These are phyloP conservation scores for Phytophthora pseudosyringae DNA, from an alignment of 352 stramenopile species.

Conservation along the genomic window DNA sequence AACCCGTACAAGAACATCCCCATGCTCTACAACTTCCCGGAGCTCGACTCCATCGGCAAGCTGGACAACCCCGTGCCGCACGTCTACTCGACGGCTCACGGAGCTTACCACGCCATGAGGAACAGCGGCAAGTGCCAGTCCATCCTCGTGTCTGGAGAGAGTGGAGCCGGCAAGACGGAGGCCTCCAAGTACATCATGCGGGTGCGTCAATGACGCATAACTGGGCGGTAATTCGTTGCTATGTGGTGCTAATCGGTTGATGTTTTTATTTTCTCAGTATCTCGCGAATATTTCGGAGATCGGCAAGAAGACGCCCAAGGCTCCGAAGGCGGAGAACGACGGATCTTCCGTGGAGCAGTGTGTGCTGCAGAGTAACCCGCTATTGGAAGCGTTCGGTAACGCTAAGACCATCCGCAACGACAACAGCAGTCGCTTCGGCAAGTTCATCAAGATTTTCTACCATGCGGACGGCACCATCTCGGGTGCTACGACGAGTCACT, in stretches of 20 bases:
- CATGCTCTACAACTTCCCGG: constrained; percentile 92
- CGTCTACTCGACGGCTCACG: constrained; percentile 86
- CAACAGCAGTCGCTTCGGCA: constrained; percentile 97
- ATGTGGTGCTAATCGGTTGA: constrained; percentile 9
- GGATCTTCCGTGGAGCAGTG: constrained; percentile 89
- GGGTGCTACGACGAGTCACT: constrained; percentile 95
- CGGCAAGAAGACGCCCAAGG: constrained; percentile 76
- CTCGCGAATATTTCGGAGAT: constrained; percentile 91
- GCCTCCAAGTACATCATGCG: constrained; percentile 93
- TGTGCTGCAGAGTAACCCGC: constrained; percentile 92
- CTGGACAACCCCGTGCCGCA: constrained; percentile 87
- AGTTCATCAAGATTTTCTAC: constrained; percentile 97
- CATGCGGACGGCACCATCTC: constrained; percentile 90
- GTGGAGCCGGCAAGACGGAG: constrained; percentile 89
- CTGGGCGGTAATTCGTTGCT: background rate
- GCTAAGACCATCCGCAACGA: constrained; percentile 96
- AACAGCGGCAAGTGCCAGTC: constrained; percentile 87
- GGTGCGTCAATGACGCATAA: constrained; percentile 36
- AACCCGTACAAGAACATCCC: constrained; percentile 97
- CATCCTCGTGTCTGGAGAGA: constrained; percentile 88
- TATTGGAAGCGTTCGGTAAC: constrained; percentile 94
- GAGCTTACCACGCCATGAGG: constrained; percentile 81
- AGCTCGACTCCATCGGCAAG: constrained; percentile 88
- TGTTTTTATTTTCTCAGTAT: constrained; percentile 53
- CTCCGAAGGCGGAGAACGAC: constrained; percentile 61